Evolutionary conservation across 139 green algal genomes (phyloP).

Genomic region (Micromonas commoda): DNA sequence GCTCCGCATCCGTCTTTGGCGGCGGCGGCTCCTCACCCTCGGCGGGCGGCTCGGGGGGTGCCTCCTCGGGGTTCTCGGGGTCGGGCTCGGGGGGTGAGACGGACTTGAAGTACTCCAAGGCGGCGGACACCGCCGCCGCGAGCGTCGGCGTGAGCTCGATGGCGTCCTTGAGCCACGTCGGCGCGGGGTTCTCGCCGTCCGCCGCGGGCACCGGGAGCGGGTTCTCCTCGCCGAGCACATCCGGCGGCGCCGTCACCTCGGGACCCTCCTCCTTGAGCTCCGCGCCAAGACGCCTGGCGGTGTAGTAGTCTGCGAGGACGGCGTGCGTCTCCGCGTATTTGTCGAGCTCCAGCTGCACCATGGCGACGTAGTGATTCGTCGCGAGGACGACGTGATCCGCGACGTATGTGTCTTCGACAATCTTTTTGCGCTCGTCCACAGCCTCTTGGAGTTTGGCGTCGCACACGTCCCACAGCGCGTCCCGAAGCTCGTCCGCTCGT

Average conservation of each 20-base stretch:
- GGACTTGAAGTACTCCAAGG: not conserved
- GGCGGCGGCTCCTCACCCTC: not conserved
- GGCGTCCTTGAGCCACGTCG: not conserved
- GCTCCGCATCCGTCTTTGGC: too few relatives aligned
- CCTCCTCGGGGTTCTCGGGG: not conserved
- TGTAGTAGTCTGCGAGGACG: constrained; percentile 36
- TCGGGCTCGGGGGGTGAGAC: too few relatives aligned
- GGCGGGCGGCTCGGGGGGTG: not conserved
- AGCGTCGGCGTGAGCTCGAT: not conserved
- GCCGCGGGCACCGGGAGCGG: not conserved
- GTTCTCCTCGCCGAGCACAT: not conserved
- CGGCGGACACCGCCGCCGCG: too few relatives aligned
- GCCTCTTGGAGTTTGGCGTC: constrained; percentile 53
- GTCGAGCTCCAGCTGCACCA: constrained; percentile 40
- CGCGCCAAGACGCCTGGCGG: not conserved
- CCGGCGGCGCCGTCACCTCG: constrained; percentile 16
- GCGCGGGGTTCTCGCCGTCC: constrained; percentile 4
- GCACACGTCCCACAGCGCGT: constrained; percentile 63
- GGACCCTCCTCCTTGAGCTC: not conserved
- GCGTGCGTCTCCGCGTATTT: constrained; percentile 37
- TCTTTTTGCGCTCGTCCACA: constrained; percentile 44
- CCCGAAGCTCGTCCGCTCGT: constrained; percentile 61
- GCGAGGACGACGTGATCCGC: constrained; percentile 38
- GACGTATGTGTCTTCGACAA: constrained; percentile 38
- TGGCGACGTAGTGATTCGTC: constrained; percentile 30